Evolutionary conservation across 1,284 basidiomycete genomes (phyloP), one percentile per base, ranked within the genome.

Genomic region (Malassezia psittaci): DNA sequence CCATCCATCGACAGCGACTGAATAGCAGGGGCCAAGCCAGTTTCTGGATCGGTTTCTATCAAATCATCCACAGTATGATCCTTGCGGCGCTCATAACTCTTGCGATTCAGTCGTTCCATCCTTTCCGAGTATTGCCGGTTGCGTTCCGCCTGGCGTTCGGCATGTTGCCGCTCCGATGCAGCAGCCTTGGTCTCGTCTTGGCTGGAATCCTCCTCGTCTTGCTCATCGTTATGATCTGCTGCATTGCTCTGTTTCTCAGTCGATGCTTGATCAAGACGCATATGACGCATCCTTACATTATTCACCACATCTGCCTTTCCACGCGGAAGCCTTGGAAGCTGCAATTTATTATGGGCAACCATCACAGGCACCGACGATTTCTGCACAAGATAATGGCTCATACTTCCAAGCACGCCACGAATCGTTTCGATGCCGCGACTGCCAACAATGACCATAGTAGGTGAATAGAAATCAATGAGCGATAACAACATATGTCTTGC

Each of bases 381-480:
- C 77, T 90, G 90, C 41, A 96, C 89, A 47, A 96, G 83, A 74
- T 98, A 98, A 76, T 96, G 89, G 3, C 88, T 93, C 0, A 90
- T 96, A 3, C 89, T 93, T n/a, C 91, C 91, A 36, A 96, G 84
- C 68, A 96, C 93, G 21, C 90, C 90, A 72, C 93, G 93, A 53
- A 96, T 76, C 66, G 89, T 86, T 21, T 87, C 83, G 32, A 94
- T 69, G 57, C 93, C 93, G 55, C 93, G 84, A 16, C 88, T 93
- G 5, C 93, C 93, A 9, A 96, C 90, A 51, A 98, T 91, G 29
- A 93, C 81, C 85, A 96, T 88, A 3, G 85, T 85, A 1, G 93
- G 93, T 60, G 90, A 85, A 49, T 86, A 80, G 70, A 88, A 85
- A 74, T 96, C 93, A 40, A 96, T 85, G 54, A 96, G 82, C 84